phyloP scores from a whole-genome alignment of 208 protist genomes.

The Trypanosoma rangeli region DNA sequence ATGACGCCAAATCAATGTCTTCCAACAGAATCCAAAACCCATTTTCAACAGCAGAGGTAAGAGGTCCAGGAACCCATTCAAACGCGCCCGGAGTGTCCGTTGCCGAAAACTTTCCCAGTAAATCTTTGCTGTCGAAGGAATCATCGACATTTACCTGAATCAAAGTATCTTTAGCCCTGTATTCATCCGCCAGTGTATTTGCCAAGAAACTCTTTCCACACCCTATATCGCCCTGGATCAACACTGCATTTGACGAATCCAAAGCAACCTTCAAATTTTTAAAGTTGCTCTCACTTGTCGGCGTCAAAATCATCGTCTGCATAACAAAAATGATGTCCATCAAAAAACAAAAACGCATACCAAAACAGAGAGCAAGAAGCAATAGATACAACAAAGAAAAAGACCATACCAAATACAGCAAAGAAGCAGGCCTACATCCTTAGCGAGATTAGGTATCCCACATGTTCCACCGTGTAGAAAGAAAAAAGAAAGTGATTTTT shows the following conservation, averaged over 20 bases:
- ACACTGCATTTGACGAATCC: conserved; percentile 66
- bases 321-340: conserved; percentile 17
- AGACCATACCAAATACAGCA: background rate
- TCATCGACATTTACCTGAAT: conserved; percentile 95
- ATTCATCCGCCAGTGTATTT: conserved; percentile 56
- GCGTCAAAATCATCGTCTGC: conserved; percentile 70
- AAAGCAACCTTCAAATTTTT: conserved; percentile 63
- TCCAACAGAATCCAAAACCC: conserved; percentile 99
- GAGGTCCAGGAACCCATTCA: conserved; percentile 96
- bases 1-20: conserved; percentile 98
- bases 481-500: no score
- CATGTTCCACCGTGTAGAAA: no score
- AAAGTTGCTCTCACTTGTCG: conserved; percentile 62
- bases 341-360: conserved; percentile 21
- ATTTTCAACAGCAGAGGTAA: conserved; percentile 95
- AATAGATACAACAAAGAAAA: background rate
- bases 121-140: conserved; percentile 98
- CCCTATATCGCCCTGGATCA: conserved; percentile 87
- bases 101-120: conserved; percentile 99
- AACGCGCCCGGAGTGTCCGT: conserved; percentile 98
- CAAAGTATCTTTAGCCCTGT: conserved; percentile 67
- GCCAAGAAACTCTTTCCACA: conserved; percentile 82
- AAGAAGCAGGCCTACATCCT: no score
- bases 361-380: conserved; percentile 3
- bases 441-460: no score